Evolutionary conservation across 306 rosid genomes (phyloP).

Genomic region (Lathyrus sativus): DNA sequence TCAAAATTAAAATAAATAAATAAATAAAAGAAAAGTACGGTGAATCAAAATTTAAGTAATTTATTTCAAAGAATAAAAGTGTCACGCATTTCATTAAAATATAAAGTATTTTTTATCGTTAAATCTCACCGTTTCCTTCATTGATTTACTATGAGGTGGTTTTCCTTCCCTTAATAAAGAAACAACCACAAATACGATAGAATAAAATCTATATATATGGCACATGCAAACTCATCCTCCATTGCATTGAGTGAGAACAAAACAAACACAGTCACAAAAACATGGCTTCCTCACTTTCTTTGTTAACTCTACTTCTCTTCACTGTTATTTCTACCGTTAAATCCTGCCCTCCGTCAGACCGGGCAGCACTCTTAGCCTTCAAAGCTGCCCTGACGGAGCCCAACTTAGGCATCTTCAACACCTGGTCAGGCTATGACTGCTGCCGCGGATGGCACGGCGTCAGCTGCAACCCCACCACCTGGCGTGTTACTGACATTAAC

Average conservation of each 20-base stretch:
- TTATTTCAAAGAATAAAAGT: too few species aligned
- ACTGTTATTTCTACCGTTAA: constrained; percentile 49
- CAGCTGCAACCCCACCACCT: constrained; percentile 64
- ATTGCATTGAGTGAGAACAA: not conserved
- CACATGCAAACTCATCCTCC: constrained; percentile 27
- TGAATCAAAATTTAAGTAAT: too few species aligned
- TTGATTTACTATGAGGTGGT: not conserved
- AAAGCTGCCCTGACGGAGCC: constrained; percentile 66
- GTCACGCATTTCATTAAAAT: not conserved
- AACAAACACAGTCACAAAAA: not conserved
- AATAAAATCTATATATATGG: constrained; percentile 21
- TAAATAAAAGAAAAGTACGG: too few species aligned
- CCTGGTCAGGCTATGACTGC: constrained; percentile 73
- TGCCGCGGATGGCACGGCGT: constrained; percentile 78
- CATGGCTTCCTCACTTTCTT: constrained; percentile 45
- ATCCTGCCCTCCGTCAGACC: constrained; percentile 69
- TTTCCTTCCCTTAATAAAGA: not conserved
- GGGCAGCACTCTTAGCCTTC: constrained; percentile 69
- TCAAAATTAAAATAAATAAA: too few species aligned
- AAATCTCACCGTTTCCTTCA: not conserved
- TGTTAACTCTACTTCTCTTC: constrained; percentile 34
- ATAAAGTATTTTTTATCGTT: too few species aligned
- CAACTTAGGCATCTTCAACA: constrained; percentile 65
- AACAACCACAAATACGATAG: not conserved
- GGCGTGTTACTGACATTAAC: constrained; percentile 64